phyloP scores from a whole-genome alignment of 2,329 filamentous ascomycete species.

The Xylaria digitata region DNA sequence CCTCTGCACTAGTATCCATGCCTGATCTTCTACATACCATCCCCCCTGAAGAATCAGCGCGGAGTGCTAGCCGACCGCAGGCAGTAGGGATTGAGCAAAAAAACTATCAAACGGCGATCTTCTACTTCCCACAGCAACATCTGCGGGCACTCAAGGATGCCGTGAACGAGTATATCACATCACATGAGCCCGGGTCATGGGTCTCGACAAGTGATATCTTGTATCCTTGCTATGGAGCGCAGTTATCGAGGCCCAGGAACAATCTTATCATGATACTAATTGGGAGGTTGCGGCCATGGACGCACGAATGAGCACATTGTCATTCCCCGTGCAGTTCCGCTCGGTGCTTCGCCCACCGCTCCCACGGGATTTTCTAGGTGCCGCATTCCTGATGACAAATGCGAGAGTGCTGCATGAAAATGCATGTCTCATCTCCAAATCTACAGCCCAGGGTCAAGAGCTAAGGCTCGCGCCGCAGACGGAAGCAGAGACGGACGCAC shows the following conservation, averaged over 20 bases:
- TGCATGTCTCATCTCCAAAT: slow-evolving; percentile 32
- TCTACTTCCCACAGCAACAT: slow-evolving; percentile 41
- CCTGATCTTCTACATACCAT: slow-evolving; percentile 41
- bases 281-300: neutral
- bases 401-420: slow-evolving; percentile 34
- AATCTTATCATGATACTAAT: neutral
- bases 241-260: slow-evolving; percentile 36
- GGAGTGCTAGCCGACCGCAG: neutral
- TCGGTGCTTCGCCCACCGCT: slow-evolving; percentile 39
- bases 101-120: slow-evolving; percentile 42
- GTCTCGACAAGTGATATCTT: slow-evolving; percentile 48
- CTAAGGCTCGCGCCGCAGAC: neutral
- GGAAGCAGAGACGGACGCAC: neutral
- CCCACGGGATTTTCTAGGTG: slow-evolving; percentile 45
- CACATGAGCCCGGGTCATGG: slow-evolving; percentile 37
- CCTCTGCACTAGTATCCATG: slow-evolving; percentile 10
- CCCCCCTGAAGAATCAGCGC: slow-evolving; percentile 19
- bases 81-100: neutral
- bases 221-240: slow-evolving; percentile 47
- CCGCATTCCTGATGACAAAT: slow-evolving; percentile 46
- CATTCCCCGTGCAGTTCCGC: slow-evolving; percentile 49
- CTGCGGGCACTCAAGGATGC: slow-evolving; percentile 41
- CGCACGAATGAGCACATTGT: slow-evolving; percentile 38
- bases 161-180: slow-evolving; percentile 38
- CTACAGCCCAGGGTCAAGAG: neutral